Percentiles rank a stretch among this genome's conserved stretches.
phyloP scores from a whole-genome alignment of 495 filamentous ascomycete genomes.

The Penicillium paradoxum region DNA sequence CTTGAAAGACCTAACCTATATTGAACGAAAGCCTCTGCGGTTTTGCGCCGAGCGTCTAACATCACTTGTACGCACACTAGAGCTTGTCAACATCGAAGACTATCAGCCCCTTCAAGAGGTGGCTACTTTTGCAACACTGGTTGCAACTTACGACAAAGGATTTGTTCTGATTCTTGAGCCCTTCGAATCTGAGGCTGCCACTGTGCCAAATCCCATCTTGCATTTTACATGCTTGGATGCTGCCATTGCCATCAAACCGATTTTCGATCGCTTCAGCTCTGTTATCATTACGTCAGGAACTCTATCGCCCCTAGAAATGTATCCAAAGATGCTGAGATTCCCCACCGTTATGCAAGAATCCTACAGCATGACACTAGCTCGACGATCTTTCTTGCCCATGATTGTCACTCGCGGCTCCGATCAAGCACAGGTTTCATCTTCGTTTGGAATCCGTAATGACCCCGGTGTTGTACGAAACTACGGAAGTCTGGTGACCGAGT shows the following conservation, averaged over 20 bases:
- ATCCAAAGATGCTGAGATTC: constrained; percentile 97
- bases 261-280: constrained; percentile 94
- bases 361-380: constrained; percentile 92
- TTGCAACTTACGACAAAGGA: constrained; percentile 95
- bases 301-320: constrained; percentile 96
- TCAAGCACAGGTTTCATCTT: constrained; percentile 82
- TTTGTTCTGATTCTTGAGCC: constrained; percentile 95
- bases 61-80: constrained; percentile 89
- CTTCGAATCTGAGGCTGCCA: constrained; percentile 91
- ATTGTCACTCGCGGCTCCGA: constrained; percentile 94
- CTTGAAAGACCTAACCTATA: constrained; percentile 91
- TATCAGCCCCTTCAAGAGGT: constrained; percentile 97
- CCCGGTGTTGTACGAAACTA: constrained; percentile 93
- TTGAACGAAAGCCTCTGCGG: constrained; percentile 91
- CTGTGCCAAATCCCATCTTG: constrained; percentile 89
- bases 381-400: constrained; percentile 95
- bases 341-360: constrained; percentile 88
- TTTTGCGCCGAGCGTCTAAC: constrained; percentile 96
- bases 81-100: constrained; percentile 96
- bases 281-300: constrained; percentile 99
- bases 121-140: constrained; percentile 96
- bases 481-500: constrained; percentile 85
- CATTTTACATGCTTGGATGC: constrained; percentile 98
- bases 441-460: constrained; percentile 93
- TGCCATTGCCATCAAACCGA: constrained; percentile 96